A percentile compares a stretch with the other conserved stretches of the same genome.
phyloP scores from a whole-genome alignment of 768 basidiomycete species.

The Kondoa malvinella region DNA sequence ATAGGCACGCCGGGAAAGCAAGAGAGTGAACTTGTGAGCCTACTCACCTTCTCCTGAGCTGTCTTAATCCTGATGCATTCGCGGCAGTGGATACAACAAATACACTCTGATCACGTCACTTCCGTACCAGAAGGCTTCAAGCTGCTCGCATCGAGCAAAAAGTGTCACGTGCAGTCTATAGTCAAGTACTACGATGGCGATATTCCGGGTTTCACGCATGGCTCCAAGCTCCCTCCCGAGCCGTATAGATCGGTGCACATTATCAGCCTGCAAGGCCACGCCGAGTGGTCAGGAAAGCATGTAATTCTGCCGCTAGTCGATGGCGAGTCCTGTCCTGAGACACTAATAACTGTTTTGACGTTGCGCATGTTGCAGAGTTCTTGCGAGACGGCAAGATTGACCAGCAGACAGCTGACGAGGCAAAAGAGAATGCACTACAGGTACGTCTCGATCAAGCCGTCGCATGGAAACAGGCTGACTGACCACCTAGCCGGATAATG shows the following conservation, averaged over 20 bases:
- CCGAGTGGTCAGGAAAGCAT: conserved; percentile 11
- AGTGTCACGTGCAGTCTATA: conserved; percentile 11
- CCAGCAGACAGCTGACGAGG: conserved; percentile 8
- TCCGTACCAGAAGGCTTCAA: conserved; percentile 14
- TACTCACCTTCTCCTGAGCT: background rate
- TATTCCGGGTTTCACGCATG: conserved; percentile 12
- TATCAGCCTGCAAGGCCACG: conserved; percentile 9
- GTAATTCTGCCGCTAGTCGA: background rate
- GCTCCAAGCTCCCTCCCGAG: background rate
- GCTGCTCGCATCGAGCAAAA: conserved; percentile 14
- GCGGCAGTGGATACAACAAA: conserved; percentile 12
- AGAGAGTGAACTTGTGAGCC: background rate
- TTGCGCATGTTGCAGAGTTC: conserved; percentile 13
- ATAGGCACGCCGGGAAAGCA: conserved; percentile 9
- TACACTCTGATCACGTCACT: conserved; percentile 15
- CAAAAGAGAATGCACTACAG: conserved; percentile 10
- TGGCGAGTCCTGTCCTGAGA: background rate
- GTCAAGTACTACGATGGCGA: conserved; percentile 15
- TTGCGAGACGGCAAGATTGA: conserved; percentile 17
- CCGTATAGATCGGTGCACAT: conserved; percentile 13
- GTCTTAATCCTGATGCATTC: background rate
- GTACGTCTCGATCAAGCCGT: background rate
- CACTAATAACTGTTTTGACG: background rate
- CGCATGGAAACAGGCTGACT: background rate
- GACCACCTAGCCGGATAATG: background rate